These are phyloP conservation scores for Parmelia sp. DNA, from an alignment of 495 filamentous ascomycete species.

Conservation along the genomic window DNA sequence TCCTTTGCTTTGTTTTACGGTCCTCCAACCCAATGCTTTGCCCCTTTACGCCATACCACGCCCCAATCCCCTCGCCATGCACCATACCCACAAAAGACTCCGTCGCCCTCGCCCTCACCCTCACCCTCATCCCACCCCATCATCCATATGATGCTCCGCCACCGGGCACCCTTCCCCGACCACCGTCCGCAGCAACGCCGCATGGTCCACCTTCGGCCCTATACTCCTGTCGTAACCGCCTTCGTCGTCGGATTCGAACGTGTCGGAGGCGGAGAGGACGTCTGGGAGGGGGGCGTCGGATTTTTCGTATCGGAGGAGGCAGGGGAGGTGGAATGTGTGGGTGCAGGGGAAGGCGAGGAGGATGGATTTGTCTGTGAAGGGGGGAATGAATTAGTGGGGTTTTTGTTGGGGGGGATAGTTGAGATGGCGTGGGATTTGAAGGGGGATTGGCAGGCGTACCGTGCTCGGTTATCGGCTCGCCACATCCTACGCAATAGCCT, in stretches of 20 bases:
- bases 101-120: neutral
- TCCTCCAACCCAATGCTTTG: neutral
- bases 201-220: constrained; percentile 26
- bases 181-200: constrained; percentile 19
- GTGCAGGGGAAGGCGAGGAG: constrained; percentile 88
- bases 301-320: constrained; percentile 51
- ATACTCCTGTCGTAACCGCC: constrained; percentile 23
- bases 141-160: constrained; percentile 15
- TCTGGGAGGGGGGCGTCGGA: constrained; percentile 35
- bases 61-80: constrained; percentile 3
- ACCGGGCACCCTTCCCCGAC: constrained; percentile 25
- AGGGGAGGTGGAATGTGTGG: constrained; percentile 83
- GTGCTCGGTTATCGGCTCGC: constrained; percentile 48
- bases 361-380: constrained; percentile 27
- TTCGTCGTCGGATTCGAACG: constrained; percentile 14
- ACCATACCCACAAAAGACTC: neutral
- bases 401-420: neutral
- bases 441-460: constrained; percentile 30
- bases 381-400: neutral
- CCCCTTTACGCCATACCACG: neutral
- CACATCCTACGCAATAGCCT: constrained; percentile 59
- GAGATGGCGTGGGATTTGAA: constrained; percentile 12
- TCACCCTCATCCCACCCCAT: constrained; percentile 4
- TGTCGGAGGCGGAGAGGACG: constrained; percentile 15
- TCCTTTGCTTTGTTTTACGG: neutral